Evolutionary conservation across 768 basidiomycete genomes (phyloP), one percentile per base, ranked within the genome.

Genomic region (Tephrocybe sp.): DNA sequence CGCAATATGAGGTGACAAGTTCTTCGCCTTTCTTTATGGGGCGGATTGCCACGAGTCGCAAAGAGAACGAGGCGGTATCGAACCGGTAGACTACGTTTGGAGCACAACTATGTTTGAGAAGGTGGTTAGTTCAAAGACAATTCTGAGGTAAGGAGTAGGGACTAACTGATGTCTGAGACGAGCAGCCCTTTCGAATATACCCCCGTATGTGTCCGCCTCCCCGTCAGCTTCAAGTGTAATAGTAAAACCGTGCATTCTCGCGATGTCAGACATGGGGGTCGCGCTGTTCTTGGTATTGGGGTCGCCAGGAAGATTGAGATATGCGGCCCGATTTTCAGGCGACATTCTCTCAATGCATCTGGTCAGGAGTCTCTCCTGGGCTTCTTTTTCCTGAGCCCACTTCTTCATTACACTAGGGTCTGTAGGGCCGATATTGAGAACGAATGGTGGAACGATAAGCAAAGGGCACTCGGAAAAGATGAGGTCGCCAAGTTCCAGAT

Each of bases 21-120:
- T 73, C 65, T 54, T 73, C 71, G 12, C 65, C 67, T n/a, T 55
- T 49, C 20, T 56, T 55, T 36, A 73, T 72, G 24, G 62, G 50
- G 5, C 66, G 62, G 23, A 57, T 50, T 0, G 70, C 68, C 25
- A 53, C 59, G 2, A 72, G 53, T 32, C 65, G 54, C 17, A 57
- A 55, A 2, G 68, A 68, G 54, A 73, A 66, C 8, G 66, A 56
- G 3, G 58, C 37, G 12, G 54, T 21, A 50, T 65, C 54, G 53
- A 66, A 72, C 24, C 43, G 20, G 18, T 47, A n/a, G 2, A 14
- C 10, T 1, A 58, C 55, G 39, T 65, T 70, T 5, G 62, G 65
- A 23, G 30, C 46, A 41, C 63, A 66, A 48, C 67, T 69, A 66
- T n/a, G n/a, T n/a, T n/a, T n/a, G n/a, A n/a, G 39, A n/a, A 33